Percentiles rank a stretch among this genome's conserved stretches.
Evolutionary conservation across 352 stramenopile genomes (phyloP).

Genomic region (Phytophthora ramorum): DNA sequence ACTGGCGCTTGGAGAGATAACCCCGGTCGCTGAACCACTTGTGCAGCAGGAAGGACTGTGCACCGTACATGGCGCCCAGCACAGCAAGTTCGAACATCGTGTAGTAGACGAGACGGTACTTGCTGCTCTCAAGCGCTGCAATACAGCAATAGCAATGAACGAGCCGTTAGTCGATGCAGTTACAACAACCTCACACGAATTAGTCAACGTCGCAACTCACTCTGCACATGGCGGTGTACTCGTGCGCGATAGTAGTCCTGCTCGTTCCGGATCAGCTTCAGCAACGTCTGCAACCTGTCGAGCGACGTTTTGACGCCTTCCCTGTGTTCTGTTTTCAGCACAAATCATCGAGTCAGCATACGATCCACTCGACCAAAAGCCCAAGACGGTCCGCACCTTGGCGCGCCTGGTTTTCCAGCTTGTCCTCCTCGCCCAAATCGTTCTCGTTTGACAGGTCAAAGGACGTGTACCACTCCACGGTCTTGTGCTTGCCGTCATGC

Average conservation of each 20-base stretch:
- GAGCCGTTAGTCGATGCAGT: constrained; percentile 4
- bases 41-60: constrained; percentile 80
- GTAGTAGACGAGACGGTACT: constrained; percentile 81
- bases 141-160: not conserved
- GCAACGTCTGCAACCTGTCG: constrained; percentile 60
- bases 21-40: constrained; percentile 88
- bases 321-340: constrained; percentile 65
- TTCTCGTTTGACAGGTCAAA: constrained; percentile 83
- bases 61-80: constrained; percentile 74
- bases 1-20: constrained; percentile 74
- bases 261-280: constrained; percentile 80
- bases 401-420: constrained; percentile 66
- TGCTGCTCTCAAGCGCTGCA: constrained; percentile 79
- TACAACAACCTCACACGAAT: not conserved
- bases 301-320: constrained; percentile 71
- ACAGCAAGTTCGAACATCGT: constrained; percentile 73
- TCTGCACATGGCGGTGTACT: constrained; percentile 76
- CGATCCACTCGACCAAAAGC: not conserved
- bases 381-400: constrained; percentile 52
- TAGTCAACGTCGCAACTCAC: constrained; percentile 41
- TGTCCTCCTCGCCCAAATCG: constrained; percentile 78
- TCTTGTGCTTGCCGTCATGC: constrained; percentile 72
- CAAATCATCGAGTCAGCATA: constrained; percentile 8
- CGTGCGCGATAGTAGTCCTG: constrained; percentile 80
- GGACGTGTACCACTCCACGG: constrained; percentile 85